Evolutionary conservation across 352 stramenopile species (phyloP).

Genomic region (Pythium dissimile): DNA sequence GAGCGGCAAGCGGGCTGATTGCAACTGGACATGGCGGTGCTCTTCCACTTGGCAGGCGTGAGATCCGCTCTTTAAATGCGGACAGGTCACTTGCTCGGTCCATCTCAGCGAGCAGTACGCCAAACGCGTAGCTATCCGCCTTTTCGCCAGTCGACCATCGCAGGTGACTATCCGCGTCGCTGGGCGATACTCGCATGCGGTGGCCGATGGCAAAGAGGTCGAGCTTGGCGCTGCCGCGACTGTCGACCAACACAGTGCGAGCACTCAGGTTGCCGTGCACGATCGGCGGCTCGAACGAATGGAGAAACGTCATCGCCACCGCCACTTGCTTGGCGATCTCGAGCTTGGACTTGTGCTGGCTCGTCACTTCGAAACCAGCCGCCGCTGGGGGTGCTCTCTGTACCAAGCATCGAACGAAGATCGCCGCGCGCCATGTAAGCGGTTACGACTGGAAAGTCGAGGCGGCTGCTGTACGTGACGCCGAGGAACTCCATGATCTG

Average conservation of each 20-base stretch:
- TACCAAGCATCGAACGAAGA: not conserved
- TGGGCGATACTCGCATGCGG: not conserved
- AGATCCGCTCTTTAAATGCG: too few relatives aligned
- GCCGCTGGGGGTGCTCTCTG: not conserved
- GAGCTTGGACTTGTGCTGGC: not conserved
- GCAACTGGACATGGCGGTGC: too few relatives aligned
- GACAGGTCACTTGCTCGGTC: too few relatives aligned
- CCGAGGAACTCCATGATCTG: not conserved
- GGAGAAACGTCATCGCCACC: not conserved
- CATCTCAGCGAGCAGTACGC: not conserved
- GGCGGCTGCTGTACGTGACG: not conserved
- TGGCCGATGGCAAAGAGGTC: not conserved
- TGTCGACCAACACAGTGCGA: not conserved
- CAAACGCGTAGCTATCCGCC: not conserved
- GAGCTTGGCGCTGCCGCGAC: not conserved
- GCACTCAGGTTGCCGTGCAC: not conserved
- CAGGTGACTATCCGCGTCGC: not conserved
- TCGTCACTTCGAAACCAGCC: not conserved
- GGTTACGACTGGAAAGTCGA: not conserved
- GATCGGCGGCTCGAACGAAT: not conserved
- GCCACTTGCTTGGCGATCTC: not conserved
- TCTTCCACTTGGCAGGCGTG: too few relatives aligned
- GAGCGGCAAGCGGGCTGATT: too few relatives aligned
- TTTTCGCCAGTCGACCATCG: not conserved
- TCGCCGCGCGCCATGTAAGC: not conserved